phyloP scores from a whole-genome alignment of 768 basidiomycete genomes.

The Termitomyces sp. region DNA sequence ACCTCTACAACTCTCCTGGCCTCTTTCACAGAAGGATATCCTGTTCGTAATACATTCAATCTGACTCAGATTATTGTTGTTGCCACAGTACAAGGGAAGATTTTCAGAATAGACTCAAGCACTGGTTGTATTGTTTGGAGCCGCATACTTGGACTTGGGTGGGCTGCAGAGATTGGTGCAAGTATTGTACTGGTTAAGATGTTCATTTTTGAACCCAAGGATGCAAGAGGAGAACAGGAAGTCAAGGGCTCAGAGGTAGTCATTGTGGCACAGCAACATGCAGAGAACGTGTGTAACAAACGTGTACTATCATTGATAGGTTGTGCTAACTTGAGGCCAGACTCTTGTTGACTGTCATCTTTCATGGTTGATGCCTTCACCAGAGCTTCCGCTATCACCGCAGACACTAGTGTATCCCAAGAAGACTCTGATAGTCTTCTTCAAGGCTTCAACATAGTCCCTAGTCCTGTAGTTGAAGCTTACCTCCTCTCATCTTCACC shows the following conservation, averaged over 20 bases:
- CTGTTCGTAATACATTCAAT: conserved; percentile 74
- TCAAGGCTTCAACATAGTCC: conserved; percentile 56
- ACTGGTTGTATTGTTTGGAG: conserved; percentile 79
- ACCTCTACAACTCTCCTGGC: conserved; percentile 36
- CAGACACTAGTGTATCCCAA: conserved; percentile 12
- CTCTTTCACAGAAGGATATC: conserved; percentile 4
- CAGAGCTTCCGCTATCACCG: conserved; percentile 44
- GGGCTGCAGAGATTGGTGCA: conserved; percentile 53
- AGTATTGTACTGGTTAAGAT: conserved; percentile 53
- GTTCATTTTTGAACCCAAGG: conserved; percentile 46
- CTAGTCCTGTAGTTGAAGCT: conserved; percentile 53
- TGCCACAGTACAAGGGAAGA: conserved; percentile 65
- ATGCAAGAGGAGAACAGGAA: conserved; percentile 21
- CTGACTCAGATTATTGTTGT: conserved; percentile 80
- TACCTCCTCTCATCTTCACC: conserved; percentile 29
- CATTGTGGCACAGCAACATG: conserved; percentile 54
- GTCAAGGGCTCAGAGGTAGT: conserved; percentile 49
- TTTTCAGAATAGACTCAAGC: conserved; percentile 78
- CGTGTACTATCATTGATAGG: neutral
- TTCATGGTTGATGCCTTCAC: conserved; percentile 77
- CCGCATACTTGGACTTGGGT: conserved; percentile 67
- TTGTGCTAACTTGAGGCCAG: conserved; percentile 25
- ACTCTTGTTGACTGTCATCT: conserved; percentile 63
- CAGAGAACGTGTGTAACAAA: conserved; percentile 50
- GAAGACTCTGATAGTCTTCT: conserved; percentile 32